These are phyloP conservation scores for Paramyrothecium sp. DNA, from an alignment of 2,329 filamentous ascomycete species.

Conservation along the genomic window DNA sequence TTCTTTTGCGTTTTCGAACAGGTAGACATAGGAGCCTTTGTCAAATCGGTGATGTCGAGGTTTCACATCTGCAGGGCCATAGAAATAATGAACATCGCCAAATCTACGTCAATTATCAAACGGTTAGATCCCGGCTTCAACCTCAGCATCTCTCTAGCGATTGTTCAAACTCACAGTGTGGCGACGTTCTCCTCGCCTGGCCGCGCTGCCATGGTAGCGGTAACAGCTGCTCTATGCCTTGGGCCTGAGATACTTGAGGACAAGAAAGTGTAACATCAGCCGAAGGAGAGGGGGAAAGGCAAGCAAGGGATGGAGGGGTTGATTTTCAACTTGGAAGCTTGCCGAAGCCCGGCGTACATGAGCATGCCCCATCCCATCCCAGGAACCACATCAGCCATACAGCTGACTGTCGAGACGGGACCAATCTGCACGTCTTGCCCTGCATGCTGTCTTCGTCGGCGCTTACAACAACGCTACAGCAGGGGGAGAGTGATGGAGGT, in stretches of 20 bases:
- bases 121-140: slow-evolving; percentile 1
- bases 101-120: slow-evolving; percentile 50
- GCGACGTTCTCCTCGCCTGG: slow-evolving; percentile 51
- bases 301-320: not conserved
- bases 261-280: not conserved
- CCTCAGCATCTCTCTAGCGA: not conserved
- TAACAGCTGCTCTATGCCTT: not conserved
- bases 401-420: not conserved
- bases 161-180: slow-evolving; percentile 41
- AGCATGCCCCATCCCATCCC: slow-evolving; percentile 4
- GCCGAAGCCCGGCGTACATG: not conserved
- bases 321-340: not conserved
- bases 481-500: slow-evolving; percentile 19
- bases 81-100: slow-evolving; percentile 77
- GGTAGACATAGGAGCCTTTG: slow-evolving; percentile 75
- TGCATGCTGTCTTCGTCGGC: slow-evolving; percentile 22
- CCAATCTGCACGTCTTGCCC: slow-evolving; percentile 20
- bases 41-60: slow-evolving; percentile 80
- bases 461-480: slow-evolving; percentile 24
- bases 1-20: slow-evolving; percentile 71
- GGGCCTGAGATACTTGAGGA: not conserved
- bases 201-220: slow-evolving; percentile 39
- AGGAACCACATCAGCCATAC: slow-evolving; percentile 6
- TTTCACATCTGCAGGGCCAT: slow-evolving; percentile 62
- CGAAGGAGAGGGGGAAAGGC: slow-evolving; percentile 2